Evolutionary conservation across 2,329 filamentous ascomycete genomes (phyloP), one percentile per base, ranked within the genome.

Genomic region (Penicillium olsonii): DNA sequence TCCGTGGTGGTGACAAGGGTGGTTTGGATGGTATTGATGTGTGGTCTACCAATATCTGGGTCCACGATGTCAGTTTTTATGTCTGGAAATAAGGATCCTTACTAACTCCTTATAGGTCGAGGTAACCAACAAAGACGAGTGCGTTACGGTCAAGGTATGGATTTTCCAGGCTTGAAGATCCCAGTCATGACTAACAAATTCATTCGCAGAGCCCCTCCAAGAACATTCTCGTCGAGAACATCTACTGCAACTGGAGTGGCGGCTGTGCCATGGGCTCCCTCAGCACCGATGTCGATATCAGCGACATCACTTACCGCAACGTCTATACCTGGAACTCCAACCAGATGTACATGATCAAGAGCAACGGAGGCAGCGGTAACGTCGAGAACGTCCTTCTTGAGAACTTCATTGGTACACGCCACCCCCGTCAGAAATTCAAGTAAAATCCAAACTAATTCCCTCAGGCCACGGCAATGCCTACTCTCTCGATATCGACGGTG

Each of bases 331-430:
- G 74, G 68, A 70, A 74, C n/a, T 78, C 77, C 9, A 84, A 84
- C 71, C 79, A 84, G 60, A 84, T 84, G 81, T 77, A 78, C 66
- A 81, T 83, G 79, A 77, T 84, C 71, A 85, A 84, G 66, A 78
- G 75, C 45, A 80, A 83, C 57, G 82, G 82, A 35, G 82, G 82
- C 31, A 73, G 64, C 48, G 82, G 82, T 18, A 74, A 68, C 2
- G 75, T 84, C 4, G 72, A 72, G 35, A 76, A 83, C 55, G 68
- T 62, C 0, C 59, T 74, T 1, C 73, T 84, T 34, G 76, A 80
- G 57, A 83, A 83, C 68, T 85, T 84, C 65, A 79, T 82, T 40
- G 65, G 59, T 66, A 59, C 20, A 54, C 11, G 3, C 10, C 2
- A 5, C 4, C 12, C 8, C 8, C 22, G 8, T 8, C 19, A 20